Evolutionary conservation across 805 yeast genomes (phyloP).

Genomic region (Saccharomycopsis olivae): DNA sequence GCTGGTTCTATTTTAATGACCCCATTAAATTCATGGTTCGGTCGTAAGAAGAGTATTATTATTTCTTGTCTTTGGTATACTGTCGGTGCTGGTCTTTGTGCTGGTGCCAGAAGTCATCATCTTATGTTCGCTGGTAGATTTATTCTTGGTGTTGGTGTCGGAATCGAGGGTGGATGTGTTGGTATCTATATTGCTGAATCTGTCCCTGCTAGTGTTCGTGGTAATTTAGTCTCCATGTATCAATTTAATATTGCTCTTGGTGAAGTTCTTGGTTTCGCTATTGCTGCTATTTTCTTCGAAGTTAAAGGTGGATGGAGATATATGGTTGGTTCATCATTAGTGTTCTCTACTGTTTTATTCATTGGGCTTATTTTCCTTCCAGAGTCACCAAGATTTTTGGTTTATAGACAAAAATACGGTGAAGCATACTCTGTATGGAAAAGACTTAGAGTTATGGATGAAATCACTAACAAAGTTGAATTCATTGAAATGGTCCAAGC

Average conservation of each 20-base stretch:
- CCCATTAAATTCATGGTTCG: conserved; percentile 44
- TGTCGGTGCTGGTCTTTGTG: conserved; percentile 49
- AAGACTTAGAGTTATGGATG: conserved; percentile 33
- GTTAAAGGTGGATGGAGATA: conserved; percentile 53
- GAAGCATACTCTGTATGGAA: conserved; percentile 42
- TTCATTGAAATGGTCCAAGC: conserved; percentile 48
- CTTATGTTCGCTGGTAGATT: conserved; percentile 54
- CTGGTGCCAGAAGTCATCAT: conserved; percentile 33
- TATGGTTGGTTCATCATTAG: conserved; percentile 54
- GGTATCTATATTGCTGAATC: conserved; percentile 54
- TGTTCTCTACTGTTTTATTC: conserved; percentile 48
- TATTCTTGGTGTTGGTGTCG: conserved; percentile 52
- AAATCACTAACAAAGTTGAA: conserved; percentile 36
- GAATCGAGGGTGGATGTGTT: conserved; percentile 56
- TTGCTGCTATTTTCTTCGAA: conserved; percentile 49
- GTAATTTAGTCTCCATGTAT: conserved; percentile 50
- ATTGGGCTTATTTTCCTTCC: conserved; percentile 69
- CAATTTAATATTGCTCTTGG: conserved; percentile 60
- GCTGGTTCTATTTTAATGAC: conserved; percentile 51
- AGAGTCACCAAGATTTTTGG: conserved; percentile 79
- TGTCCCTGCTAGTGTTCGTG: conserved; percentile 47
- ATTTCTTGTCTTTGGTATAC: conserved; percentile 51
- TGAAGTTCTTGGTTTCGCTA: conserved; percentile 53
- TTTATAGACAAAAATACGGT: conserved; percentile 30
- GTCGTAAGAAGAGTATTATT: conserved; percentile 45